Evolutionary conservation across 768 basidiomycete genomes (phyloP).

Genomic region (Psilocybe azurescens): DNA sequence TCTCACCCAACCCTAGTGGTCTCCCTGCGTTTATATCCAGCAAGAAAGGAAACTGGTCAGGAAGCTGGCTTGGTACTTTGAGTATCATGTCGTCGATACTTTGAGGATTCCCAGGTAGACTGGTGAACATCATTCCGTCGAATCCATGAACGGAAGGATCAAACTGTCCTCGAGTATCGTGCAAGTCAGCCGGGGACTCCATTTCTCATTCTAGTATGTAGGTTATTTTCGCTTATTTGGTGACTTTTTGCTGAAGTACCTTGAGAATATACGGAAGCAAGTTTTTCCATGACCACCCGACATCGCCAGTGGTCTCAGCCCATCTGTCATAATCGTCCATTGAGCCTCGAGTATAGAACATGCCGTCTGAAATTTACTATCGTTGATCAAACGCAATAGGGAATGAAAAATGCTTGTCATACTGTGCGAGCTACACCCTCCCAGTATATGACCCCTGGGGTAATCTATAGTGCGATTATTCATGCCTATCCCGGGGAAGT

Average conservation of each 20-base stretch:
- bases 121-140: slow-evolving; percentile 35
- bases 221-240: background rate
- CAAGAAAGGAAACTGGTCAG: slow-evolving; percentile 32
- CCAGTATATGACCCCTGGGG: slow-evolving; percentile 1
- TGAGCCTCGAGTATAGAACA: slow-evolving; percentile 39
- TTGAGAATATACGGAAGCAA: slow-evolving; percentile 35
- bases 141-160: slow-evolving; percentile 41
- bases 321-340: slow-evolving; percentile 32
- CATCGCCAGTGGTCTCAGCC: slow-evolving; percentile 35
- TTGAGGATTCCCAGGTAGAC: slow-evolving; percentile 36
- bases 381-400: background rate
- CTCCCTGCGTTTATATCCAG: slow-evolving; percentile 34
- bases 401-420: background rate
- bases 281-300: slow-evolving; percentile 40
- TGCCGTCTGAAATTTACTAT: slow-evolving; percentile 26
- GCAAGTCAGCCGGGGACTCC: slow-evolving; percentile 40
- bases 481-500: background rate
- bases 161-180: slow-evolving; percentile 41
- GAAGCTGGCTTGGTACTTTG: slow-evolving; percentile 32
- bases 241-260: slow-evolving; percentile 18
- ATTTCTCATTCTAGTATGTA: slow-evolving; percentile 39
- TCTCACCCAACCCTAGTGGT: slow-evolving; percentile 26
- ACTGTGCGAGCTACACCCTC: slow-evolving; percentile 2
- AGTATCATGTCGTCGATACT: slow-evolving; percentile 36
- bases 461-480: background rate